Percentiles rank a stretch among this genome's conserved stretches.
Conservation (phyloP, 169 alveolate species). For the Babesia microti region DNA sequence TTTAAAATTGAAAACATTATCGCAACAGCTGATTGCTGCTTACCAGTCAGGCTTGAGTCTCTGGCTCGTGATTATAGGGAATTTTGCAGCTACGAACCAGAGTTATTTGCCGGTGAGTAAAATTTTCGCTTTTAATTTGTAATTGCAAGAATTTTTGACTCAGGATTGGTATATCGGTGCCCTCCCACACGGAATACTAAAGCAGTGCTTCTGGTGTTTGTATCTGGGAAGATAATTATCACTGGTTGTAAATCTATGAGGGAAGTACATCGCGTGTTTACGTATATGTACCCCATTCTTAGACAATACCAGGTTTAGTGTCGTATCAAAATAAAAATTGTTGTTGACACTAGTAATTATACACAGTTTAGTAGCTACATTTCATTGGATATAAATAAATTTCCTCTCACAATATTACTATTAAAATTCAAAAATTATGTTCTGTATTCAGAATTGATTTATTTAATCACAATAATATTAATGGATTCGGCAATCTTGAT, state of each 20-base stretch:
- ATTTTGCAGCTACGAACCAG: constrained; percentile 94
- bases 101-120: constrained; percentile 89
- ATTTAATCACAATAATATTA: too few species aligned
- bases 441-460: too few species aligned
- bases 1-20: constrained; percentile 93
- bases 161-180: constrained; percentile 54
- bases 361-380: too few species aligned
- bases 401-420: too few species aligned
- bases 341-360: too few species aligned
- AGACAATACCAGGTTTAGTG: constrained; percentile 53
- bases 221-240: constrained; percentile 94
- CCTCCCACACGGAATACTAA: constrained; percentile 58
- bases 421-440: too few species aligned
- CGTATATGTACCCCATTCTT: constrained; percentile 79
- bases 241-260: constrained; percentile 93
- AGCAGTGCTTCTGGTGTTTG: constrained; percentile 91
- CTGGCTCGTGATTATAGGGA: constrained; percentile 81
- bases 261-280: constrained; percentile 78
- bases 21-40: constrained; percentile 92
- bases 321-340: too few species aligned
- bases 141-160: background rate
- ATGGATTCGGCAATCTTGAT: too few species aligned
- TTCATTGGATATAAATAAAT: too few species aligned
- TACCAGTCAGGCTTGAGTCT: constrained; percentile 92
- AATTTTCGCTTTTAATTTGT: background rate